Base-by-base conservation (phyloP, 176 grass and related monocot genomes). In the Thinopyrum elongatum region DNA sequence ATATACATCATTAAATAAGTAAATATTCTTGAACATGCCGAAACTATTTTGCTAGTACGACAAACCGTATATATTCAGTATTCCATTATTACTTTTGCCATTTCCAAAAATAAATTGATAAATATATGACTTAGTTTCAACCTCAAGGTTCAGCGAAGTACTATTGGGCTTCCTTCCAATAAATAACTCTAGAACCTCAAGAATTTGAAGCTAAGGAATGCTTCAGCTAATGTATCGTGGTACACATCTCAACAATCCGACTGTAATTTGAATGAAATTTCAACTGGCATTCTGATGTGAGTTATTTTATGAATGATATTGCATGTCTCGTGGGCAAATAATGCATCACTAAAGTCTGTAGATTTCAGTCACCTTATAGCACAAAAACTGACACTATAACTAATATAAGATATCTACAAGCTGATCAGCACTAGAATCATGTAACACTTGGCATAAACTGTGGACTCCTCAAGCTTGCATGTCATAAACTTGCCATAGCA, bases 1-100 rank as follows among this genome's bases (percentile, higher is more conserved):
- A 80, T 79, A 38, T 42, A 70, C 65, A 70, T 31, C 34, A 79
- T 55, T 51, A 78, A 78, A 74, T 29, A 74, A 47, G 23, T 74
- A 49, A 49, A 78, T 68, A 49, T 78, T 65, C 34, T 80, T 71
- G 65, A 61, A 61, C 67, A 22, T 39, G 55, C 44, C 49, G 30
- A 28, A 71, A 46, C 35, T 33, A 86, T 27, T 55, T 55, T 69
- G n/a, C 31, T 28, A 30, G 64, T 60, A 15, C 79, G 27, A 71
- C 17, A 66, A 46, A 55, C 16, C 16, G 6, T 53, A 21, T 31
- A 46, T 36, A 36, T 82, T 35, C 26, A 19, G 59, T 65, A 65
- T 27, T 53, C 9, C 21, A 26, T n/a, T 31, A 67, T 65, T 46
- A 65, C 5, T 8, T 29, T 44, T 27, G 6, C 23, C 9, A 44